phyloP scores from a whole-genome alignment of 169 alveolate genomes.

The Plasmodium berghei region DNA sequence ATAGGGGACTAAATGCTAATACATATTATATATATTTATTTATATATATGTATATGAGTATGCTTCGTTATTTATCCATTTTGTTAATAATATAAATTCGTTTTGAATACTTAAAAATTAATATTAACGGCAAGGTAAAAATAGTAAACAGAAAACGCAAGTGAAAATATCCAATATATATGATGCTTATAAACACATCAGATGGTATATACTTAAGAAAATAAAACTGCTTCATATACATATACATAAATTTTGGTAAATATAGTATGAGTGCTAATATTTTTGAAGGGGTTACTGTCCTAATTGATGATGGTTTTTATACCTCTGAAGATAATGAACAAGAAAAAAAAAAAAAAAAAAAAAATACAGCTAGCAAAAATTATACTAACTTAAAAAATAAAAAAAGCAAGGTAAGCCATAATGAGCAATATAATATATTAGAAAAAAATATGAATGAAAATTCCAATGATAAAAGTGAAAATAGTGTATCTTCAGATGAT shows the following conservation, averaged over 20 bases:
- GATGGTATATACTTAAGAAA: background rate
- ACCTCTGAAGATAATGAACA: slow-evolving; percentile 15
- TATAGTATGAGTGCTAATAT: slow-evolving; percentile 21
- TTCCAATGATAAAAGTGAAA: background rate
- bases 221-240: no score
- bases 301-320: slow-evolving; percentile 41
- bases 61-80: no score
- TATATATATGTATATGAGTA: no score
- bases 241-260: background rate
- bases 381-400: background rate
- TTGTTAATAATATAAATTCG: no score
- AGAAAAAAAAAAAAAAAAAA: slow-evolving; percentile 24
- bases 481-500: slow-evolving; percentile 1
- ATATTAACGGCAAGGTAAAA: background rate
- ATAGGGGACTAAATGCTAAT: no score
- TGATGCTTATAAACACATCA: background rate
- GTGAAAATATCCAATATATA: no score
- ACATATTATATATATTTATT: no score
- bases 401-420: background rate
- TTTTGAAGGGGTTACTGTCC: slow-evolving; percentile 35
- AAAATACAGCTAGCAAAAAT: background rate
- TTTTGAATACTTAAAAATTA: no score
- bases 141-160: background rate
- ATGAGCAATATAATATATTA: background rate
- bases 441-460: no score